Evolutionary conservation across 1,284 basidiomycete species (phyloP).

Genomic region (Fomitopsis schrenkii): DNA sequence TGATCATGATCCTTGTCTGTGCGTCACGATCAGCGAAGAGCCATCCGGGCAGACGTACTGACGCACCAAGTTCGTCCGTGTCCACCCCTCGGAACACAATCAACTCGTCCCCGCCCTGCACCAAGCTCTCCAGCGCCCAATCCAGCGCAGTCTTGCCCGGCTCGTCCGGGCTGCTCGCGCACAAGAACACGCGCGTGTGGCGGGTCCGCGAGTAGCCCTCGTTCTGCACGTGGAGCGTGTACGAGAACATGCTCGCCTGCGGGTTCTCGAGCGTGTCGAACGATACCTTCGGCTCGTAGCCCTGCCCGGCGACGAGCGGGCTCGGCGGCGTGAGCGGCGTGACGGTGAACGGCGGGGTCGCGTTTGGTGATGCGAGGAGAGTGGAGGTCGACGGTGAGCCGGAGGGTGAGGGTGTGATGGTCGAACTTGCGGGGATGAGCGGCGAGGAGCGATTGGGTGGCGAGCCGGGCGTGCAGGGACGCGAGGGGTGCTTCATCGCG

Average conservation of each 20-base stretch:
- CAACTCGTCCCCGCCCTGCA: conserved; percentile 93
- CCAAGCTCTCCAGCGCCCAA: conserved; percentile 83
- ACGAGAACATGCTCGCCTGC: conserved; percentile 44
- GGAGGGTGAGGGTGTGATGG: conserved; percentile 3
- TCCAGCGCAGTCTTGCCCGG: conserved; percentile 82
- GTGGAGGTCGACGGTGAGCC: conserved; percentile 9
- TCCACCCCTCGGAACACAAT: conserved; percentile 91
- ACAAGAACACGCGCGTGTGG: conserved; percentile 87
- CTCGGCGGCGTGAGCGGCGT: conserved; percentile 11
- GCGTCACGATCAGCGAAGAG: neutral
- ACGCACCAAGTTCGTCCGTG: conserved; percentile 70
- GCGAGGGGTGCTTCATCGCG: conserved; percentile 41
- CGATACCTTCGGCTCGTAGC: conserved; percentile 80
- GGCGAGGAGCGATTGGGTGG: conserved; percentile 15
- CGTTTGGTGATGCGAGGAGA: conserved; percentile 4
- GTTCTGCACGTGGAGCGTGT: conserved; percentile 77
- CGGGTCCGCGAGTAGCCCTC: conserved; percentile 78
- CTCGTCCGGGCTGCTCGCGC: conserved; percentile 87
- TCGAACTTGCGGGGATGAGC: conserved; percentile 1
- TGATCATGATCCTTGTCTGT: conserved; percentile 78
- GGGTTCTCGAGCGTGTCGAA: conserved; percentile 52
- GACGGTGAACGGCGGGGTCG: conserved; percentile 8
- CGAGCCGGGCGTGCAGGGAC: conserved; percentile 20
- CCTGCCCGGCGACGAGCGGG: conserved; percentile 34
- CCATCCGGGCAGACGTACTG: neutral